phyloP scores from a whole-genome alignment of 495 filamentous ascomycete species.

The Echria macrotheca region DNA sequence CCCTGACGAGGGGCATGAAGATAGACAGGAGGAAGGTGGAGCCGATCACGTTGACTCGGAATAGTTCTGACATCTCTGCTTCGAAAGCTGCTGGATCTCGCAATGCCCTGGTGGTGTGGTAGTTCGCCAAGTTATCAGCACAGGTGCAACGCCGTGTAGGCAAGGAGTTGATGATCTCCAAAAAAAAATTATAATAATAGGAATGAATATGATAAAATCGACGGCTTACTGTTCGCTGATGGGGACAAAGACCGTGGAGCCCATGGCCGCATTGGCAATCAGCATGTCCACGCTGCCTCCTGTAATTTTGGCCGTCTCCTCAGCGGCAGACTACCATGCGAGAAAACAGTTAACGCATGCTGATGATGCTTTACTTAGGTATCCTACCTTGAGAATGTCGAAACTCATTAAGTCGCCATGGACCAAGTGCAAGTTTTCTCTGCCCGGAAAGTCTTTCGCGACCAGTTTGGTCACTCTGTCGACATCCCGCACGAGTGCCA shows the following conservation, averaged over 20 bases:
- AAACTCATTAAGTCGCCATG: constrained; percentile 30
- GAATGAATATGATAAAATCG: no score
- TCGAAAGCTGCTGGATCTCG: constrained; percentile 23
- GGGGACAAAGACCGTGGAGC: constrained; percentile 19
- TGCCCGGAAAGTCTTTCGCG: constrained; percentile 12
- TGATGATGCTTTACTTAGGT: background rate
- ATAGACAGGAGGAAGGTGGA: constrained; percentile 48
- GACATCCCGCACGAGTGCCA: constrained; percentile 33
- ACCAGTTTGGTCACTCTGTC: constrained; percentile 21
- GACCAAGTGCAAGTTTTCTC: constrained; percentile 37
- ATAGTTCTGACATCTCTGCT: constrained; percentile 21
- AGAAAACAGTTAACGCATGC: background rate
- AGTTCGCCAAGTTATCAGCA: background rate
- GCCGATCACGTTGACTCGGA: constrained; percentile 44
- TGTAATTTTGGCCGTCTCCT: constrained; percentile 25
- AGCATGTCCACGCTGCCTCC: constrained; percentile 47
- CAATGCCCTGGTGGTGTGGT: no score
- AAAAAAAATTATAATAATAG: no score
- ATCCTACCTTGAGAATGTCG: constrained; percentile 24
- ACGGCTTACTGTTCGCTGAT: constrained; percentile 19
- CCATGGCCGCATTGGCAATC: constrained; percentile 45
- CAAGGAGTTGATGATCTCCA: background rate
- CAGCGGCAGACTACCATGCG: constrained; percentile 22
- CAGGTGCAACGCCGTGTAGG: background rate
- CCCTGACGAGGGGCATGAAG: constrained; percentile 47